These are phyloP conservation scores for Didymella keratinophila DNA, from an alignment of 2,329 filamentous ascomycete species.

Conservation along the genomic window DNA sequence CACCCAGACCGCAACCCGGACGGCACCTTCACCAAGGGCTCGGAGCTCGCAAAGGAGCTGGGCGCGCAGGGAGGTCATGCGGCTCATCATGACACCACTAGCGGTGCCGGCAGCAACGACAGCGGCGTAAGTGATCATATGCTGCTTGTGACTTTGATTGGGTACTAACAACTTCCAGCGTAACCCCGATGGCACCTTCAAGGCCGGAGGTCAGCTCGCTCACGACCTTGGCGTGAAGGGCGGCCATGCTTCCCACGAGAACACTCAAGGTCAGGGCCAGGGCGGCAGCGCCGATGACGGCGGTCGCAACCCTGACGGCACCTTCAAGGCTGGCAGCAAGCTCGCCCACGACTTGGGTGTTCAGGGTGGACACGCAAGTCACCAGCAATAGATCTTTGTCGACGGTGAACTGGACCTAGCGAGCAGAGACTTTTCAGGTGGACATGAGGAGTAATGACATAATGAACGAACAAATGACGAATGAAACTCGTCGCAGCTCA, in stretches of 20 bases:
- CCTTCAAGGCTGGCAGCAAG: conserved; percentile 48
- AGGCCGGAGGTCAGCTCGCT: conserved; percentile 46
- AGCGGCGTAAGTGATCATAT: conserved; percentile 32
- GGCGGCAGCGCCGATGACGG: not conserved
- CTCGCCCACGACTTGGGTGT: conserved; percentile 47
- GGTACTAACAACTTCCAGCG: conserved; percentile 14
- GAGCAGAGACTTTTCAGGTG: not conserved
- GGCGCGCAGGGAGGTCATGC: conserved; percentile 48
- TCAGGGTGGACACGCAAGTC: conserved; percentile 41
- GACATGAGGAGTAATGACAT: not conserved
- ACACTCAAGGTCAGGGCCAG: conserved; percentile 1
- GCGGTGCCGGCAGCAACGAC: conserved; percentile 23
- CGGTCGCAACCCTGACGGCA: conserved; percentile 53
- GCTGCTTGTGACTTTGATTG: not conserved
- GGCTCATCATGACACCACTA: conserved; percentile 33
- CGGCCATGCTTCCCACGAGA: conserved; percentile 35
- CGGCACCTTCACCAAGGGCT: conserved; percentile 51
- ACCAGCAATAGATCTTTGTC: conserved; percentile 16
- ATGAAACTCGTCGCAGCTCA: not conserved
- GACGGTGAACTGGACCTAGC: not conserved
- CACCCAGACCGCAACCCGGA: conserved; percentile 48
- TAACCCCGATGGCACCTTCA: conserved; percentile 55
- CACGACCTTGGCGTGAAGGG: conserved; percentile 47
- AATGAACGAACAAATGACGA: conserved; percentile 3
- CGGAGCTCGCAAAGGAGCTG: conserved; percentile 49